Conservation (phyloP, 805 yeast genomes). For the Myxozyma geophila region DNA sequence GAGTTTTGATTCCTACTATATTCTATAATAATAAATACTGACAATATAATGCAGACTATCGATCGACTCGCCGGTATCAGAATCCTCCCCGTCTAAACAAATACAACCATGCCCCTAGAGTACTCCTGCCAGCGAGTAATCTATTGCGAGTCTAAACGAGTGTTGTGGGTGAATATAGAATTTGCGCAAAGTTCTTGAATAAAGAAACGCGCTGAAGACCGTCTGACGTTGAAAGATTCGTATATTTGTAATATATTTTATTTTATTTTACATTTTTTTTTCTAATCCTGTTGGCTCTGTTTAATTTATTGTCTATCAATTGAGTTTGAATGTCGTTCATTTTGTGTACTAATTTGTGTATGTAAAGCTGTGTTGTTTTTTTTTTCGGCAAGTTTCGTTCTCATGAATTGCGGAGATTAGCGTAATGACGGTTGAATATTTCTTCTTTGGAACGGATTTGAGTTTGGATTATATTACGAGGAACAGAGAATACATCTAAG, state of each 20-base stretch:
- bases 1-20: slow-evolving; percentile 18
- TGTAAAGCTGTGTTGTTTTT: too few relatives aligned
- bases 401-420: too few relatives aligned
- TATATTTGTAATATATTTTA: not conserved
- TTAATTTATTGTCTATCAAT: not conserved
- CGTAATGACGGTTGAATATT: too few relatives aligned
- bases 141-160: too few relatives aligned
- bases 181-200: too few relatives aligned
- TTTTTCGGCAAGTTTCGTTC: too few relatives aligned
- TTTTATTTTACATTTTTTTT: not conserved
- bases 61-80: slow-evolving; percentile 70
- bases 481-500: too few relatives aligned
- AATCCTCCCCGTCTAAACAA: slow-evolving; percentile 61
- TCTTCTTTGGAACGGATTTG: too few relatives aligned
- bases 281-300: not conserved
- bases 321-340: slow-evolving; percentile 1
- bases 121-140: too few relatives aligned
- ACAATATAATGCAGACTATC: slow-evolving; percentile 43
- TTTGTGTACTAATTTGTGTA: slow-evolving; percentile 1
- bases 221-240: not conserved
- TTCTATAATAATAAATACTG: not conserved
- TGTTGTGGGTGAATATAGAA: too few relatives aligned
- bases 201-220: not conserved
- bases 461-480: too few relatives aligned
- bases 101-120: not conserved